phyloP scores from a whole-genome alignment of 2,329 filamentous ascomycete species.

The Diaporthe ilicicola region DNA sequence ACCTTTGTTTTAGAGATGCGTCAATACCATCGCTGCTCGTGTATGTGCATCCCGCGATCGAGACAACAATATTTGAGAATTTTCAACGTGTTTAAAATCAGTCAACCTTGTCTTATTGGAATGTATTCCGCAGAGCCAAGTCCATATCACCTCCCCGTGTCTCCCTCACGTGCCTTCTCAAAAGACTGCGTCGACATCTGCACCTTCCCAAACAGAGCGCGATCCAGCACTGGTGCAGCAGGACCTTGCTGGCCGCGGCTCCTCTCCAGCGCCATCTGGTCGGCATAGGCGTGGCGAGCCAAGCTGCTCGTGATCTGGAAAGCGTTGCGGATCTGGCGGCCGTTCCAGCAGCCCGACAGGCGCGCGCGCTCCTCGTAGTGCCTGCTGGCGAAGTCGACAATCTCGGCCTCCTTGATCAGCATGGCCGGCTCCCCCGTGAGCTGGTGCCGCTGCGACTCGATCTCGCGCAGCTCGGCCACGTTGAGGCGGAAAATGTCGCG shows the following conservation, averaged over 20 bases:
- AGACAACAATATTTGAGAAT: not conserved
- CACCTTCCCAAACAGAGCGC: slow-evolving; percentile 50
- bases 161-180: slow-evolving; percentile 51
- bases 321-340: slow-evolving; percentile 46
- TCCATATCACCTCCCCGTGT: slow-evolving; percentile 10
- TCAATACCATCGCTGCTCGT: too few relatives aligned
- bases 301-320: slow-evolving; percentile 43
- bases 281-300: slow-evolving; percentile 1
- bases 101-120: slow-evolving; percentile 10
- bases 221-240: slow-evolving; percentile 48
- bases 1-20: too few relatives aligned
- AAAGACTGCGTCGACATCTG: slow-evolving; percentile 54
- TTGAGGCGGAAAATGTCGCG: slow-evolving; percentile 33
- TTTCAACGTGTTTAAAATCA: not conserved
- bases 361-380: slow-evolving; percentile 17
- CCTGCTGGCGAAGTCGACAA: slow-evolving; percentile 12
- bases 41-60: too few relatives aligned
- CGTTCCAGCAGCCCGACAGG: slow-evolving; percentile 41
- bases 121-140: slow-evolving; percentile 11
- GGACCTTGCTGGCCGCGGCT: slow-evolving; percentile 45
- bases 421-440: slow-evolving; percentile 33
- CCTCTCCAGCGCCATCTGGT: slow-evolving; percentile 36
- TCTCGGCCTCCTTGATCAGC: slow-evolving; percentile 19
- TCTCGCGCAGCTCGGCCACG: slow-evolving; percentile 14
- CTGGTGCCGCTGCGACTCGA: slow-evolving; percentile 12